A percentile compares a stretch with the other conserved stretches of the same genome.
Evolutionary conservation across 768 basidiomycete genomes (phyloP).

Genomic region (Trametes cubensis): DNA sequence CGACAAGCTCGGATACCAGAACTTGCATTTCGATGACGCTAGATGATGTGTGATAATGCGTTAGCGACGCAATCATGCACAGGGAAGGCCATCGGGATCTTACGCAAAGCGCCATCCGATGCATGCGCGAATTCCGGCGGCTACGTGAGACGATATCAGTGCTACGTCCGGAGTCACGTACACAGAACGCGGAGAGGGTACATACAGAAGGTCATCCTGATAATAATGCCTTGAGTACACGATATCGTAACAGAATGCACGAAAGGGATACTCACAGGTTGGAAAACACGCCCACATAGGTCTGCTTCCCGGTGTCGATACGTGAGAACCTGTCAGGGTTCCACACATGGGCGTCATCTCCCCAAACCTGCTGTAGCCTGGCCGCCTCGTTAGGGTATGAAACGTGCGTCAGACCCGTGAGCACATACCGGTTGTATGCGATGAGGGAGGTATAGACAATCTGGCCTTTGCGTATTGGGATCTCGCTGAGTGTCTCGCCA

Average conservation of each 20-base stretch:
- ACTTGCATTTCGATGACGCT: slow-evolving; percentile 38
- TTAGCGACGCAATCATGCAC: neutral
- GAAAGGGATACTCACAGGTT: slow-evolving; percentile 14
- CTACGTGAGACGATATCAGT: neutral
- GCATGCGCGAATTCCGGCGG: slow-evolving; percentile 19
- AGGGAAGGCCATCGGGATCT: neutral
- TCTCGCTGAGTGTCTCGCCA: slow-evolving; percentile 3
- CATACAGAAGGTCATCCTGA: slow-evolving; percentile 19
- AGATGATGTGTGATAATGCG: neutral
- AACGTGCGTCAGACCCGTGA: no score
- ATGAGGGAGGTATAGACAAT: neutral
- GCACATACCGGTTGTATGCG: slow-evolving; percentile 19
- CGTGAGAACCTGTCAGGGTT: slow-evolving; percentile 19
- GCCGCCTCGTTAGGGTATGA: no score
- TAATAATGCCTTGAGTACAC: neutral
- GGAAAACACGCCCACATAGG: slow-evolving; percentile 19
- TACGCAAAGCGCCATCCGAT: slow-evolving; percentile 27
- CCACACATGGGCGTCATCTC: slow-evolving; percentile 22
- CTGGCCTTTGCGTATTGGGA: slow-evolving; percentile 15
- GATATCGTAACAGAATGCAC: neutral
- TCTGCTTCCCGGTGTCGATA: slow-evolving; percentile 15
- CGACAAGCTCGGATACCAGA: slow-evolving; percentile 35
- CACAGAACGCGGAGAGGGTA: neutral
- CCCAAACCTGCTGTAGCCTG: slow-evolving; percentile 22
- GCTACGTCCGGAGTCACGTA: no score